Evolutionary conservation across 805 yeast species (phyloP), one percentile per base, ranked within the genome.

Genomic region (Candida parachauliodes): DNA sequence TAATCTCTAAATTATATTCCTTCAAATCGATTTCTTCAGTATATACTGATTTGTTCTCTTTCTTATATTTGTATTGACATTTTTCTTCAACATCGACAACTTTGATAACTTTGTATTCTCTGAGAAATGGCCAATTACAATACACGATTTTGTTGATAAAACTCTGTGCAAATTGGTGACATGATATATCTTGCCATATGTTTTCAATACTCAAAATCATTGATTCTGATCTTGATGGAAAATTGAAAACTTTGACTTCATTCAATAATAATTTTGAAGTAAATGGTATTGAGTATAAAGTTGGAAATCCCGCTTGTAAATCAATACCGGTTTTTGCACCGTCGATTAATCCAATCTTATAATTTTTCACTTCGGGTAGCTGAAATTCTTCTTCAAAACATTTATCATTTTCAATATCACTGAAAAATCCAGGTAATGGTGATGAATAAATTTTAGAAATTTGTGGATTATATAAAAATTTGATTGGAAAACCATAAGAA

Each of bases 71-170:
- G 3, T 56, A 54, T 35, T 68, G 76, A 49, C 75, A 84, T 31
- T 65, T 68, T 49, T 58, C 61, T 12, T 66, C 58, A 10, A 70
- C 74, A 55, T 84, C 89, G 24, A 70, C 56, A 3, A 91, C 75
- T 16, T 73, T 70, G 9, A 79, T 66, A 28, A 91, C 79, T 51
- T 75, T 78, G 8, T 88, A 83, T 61, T 91, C 97, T 48, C 80
- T 74, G 47, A 93, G 66, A 52, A 78, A 86, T n/a, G 99, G 99
- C 91, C 95, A 93, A 48, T 81, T 77, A 9, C 85, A 76, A 55
- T 80, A 89, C 2, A 85, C 83, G 34, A 78, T 60, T 40, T 78
- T 71, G 32, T 79, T 81, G 38, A 83, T 49, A 39, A 72, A 77
- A 50, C 79, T 72, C 40, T 76, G 72, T 17, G 88, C 81, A 50